A percentile compares a stretch with the other conserved stretches of the same genome.
Conservation (phyloP, 2,329 filamentous ascomycete species). For the Furcasterigmium furcatum region DNA sequence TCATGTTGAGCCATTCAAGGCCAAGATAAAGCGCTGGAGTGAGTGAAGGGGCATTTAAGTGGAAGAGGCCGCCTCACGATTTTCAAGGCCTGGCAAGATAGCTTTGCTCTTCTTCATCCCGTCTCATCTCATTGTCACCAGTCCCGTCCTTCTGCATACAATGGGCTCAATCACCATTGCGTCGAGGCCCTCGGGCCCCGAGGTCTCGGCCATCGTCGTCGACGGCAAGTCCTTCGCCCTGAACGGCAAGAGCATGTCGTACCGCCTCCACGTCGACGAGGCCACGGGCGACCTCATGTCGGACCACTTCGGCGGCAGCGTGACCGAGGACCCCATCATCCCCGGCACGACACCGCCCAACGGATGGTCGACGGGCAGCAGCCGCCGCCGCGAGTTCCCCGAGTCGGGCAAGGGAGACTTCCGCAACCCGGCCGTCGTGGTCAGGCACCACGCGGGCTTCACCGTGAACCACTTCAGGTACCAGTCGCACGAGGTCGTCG, state of each 20-base stretch:
- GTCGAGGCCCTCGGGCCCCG: no score
- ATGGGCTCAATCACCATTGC: no score
- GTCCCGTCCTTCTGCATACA: no score
- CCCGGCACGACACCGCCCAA: constrained; percentile 13
- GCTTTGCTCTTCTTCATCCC: no score
- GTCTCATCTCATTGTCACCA: no score
- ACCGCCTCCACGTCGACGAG: constrained; percentile 60
- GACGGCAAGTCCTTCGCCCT: constrained; percentile 36
- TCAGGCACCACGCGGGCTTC: constrained; percentile 55
- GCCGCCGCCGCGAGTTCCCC: constrained; percentile 59
- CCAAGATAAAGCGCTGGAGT: no score
- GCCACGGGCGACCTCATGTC: constrained; percentile 52
- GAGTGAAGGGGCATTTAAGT: no score
- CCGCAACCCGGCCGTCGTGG: constrained; percentile 57
- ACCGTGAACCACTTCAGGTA: constrained; percentile 58
- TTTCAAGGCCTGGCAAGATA: no score
- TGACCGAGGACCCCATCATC: constrained; percentile 46
- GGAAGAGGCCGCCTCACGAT: no score
- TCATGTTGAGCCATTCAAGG: no score
- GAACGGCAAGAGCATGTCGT: constrained; percentile 54
- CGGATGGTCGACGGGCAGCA: constrained; percentile 52
- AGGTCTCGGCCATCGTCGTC: neutral
- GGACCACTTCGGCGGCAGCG: constrained; percentile 58
- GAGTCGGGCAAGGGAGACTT: constrained; percentile 63
- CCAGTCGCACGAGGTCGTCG: constrained; percentile 48